Base-by-base conservation (phyloP, 306 rosid genomes). In the Corylus heterophylla region DNA sequence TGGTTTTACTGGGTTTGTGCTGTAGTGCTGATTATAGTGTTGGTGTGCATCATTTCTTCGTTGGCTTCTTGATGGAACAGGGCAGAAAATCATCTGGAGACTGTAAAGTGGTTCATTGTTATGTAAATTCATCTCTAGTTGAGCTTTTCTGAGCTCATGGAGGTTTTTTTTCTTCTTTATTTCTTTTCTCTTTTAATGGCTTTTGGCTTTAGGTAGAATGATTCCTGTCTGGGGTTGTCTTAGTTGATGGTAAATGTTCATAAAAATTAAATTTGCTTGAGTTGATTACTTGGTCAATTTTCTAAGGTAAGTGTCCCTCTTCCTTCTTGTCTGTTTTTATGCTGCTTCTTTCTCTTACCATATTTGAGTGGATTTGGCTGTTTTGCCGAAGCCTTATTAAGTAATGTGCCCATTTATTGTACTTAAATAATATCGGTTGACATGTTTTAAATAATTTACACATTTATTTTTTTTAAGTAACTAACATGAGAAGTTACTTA, bases 1-100 rank as follows among this genome's bases (percentile, higher is more conserved):
- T 92, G 93, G 96, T 54, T 80, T 31, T 85, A 8, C 73, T 92
- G 93, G 97, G 87, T 90, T 72, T 76, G 88, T 39, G 94, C 89
- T 67, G 91, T 90, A 69, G 85, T 81, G 78, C 52, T 88, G 85
- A 88, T 90, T 76, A 89, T 92, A 74, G 58, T 90, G 12, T 76
- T 90, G 85, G 97, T 90, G 66, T 92, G 97, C 79, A 18, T 92
- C 51, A 84, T 92, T 83, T 83, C 96, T 44, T 84, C 69, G 82
- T 61, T 90, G 18, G 63, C 85, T 78, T 90, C 91, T 80, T 90
- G 88, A 90, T 37, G 61, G 47, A 10, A 47, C 68, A 59, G 63
- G 63, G 73, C 45, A 29, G 50, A 59, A 39, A 27, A 12, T 52
- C 75, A 64, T 82, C 79, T 67, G 50, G 69, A 13, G 70, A 54